phyloP scores from a whole-genome alignment of 257 asterid genomes.

The Anisodus tanguticus region DNA sequence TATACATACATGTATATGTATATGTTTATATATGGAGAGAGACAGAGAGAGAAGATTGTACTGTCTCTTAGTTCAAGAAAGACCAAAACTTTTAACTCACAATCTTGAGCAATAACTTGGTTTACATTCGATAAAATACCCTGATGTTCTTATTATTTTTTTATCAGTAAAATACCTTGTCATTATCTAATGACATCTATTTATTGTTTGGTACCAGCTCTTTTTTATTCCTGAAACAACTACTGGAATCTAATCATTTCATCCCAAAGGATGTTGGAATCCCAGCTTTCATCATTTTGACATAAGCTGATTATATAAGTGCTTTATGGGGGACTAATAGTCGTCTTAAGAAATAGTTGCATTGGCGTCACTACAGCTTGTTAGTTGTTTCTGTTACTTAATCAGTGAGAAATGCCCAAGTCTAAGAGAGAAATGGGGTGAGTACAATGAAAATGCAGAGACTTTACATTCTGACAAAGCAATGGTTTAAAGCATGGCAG shows the following conservation, averaged over 20 bases:
- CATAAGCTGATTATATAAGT: neutral
- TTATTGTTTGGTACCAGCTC: neutral
- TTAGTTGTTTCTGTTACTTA: neutral
- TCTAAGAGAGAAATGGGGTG: neutral
- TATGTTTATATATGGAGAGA: neutral
- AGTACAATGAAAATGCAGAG: neutral
- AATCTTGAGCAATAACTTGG: neutral
- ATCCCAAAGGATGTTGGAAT: neutral
- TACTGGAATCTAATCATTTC: neutral
- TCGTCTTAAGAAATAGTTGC: neutral
- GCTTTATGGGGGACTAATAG: neutral
- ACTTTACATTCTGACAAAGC: neutral
- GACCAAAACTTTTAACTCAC: neutral
- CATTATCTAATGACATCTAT: neutral
- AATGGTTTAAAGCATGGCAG: neutral
- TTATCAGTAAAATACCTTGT: neutral
- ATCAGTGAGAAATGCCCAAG: neutral
- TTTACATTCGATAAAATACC: neutral
- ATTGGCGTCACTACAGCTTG: neutral
- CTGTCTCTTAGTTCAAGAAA: neutral
- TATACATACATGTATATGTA: too few relatives aligned
- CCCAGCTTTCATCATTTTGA: slow-evolving; percentile 11
- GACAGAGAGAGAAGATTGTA: neutral
- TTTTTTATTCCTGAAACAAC: slow-evolving; percentile 6
- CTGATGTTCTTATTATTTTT: neutral